Base-by-base conservation (phyloP, 2,329 filamentous ascomycete genomes). In the Aureobasidium sp. region DNA sequence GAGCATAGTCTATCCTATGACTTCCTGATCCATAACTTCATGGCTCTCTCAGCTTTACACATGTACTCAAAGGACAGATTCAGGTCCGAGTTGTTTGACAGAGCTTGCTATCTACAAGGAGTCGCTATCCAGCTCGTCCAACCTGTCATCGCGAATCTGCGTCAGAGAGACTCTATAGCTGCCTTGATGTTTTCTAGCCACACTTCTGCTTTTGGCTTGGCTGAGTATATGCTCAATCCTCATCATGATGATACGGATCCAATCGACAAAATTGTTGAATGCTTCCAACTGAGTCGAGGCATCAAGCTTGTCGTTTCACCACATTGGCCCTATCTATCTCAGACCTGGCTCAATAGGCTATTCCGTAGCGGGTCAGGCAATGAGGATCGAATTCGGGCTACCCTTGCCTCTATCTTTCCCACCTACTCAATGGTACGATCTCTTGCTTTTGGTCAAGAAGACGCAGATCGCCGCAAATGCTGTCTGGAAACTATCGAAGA, bases 1-100 rank as follows among this genome's bases (percentile, higher is more conserved):
- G 57, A 61, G 37, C 48, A 44, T 16, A 27, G 30, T 39, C 37
- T 61, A 15, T 36, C 39, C 16, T 41, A 54, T 32, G 25, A 30
- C 6, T 66, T 63, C 41, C 57, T 66, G 11, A 59, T 66, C 11
- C 65, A 66, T 13, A 57, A 64, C 9, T 61, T 65, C 16, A 58
- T 68, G 39, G 66, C 67, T 32, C 47, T 67, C 8, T 67, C 67
- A 5, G 67, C 67, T 13, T 48, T 67, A 5, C 66, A 68, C 44
- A 27, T 67, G 10, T 60, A 62, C 4, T 36, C 54, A 15, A 34
- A 16, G 4, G 3, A 52, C 5, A 54, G 58, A 2, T 27, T 39
- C 0, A 42, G 62, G 27, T 25, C 52, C 5, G 62, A 63, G n/a
- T 44, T 62, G 11, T 65, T 64, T 13, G 42, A 55, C 6, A 34